Conservation (phyloP, 1,284 basidiomycete species). For the Leccinum olivaceoglutinosum region DNA sequence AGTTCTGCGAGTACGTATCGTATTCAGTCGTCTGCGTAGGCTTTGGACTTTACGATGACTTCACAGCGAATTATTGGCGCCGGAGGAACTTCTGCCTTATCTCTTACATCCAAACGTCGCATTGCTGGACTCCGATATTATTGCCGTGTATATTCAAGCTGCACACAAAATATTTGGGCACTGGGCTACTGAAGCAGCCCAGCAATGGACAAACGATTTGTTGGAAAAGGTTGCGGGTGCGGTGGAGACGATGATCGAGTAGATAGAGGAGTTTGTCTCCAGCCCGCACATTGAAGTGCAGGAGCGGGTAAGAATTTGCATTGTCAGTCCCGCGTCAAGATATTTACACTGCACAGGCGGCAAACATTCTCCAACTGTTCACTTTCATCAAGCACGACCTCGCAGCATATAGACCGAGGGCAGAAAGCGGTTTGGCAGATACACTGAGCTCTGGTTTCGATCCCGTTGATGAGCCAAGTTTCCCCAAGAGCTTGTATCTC, state of each 20-base stretch:
- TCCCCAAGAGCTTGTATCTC: slow-evolving; percentile 87
- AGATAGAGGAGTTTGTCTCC: slow-evolving; percentile 50
- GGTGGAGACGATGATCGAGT: slow-evolving; percentile 55
- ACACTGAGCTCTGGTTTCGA: slow-evolving; percentile 34
- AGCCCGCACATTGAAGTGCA: slow-evolving; percentile 82
- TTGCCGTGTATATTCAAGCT: slow-evolving; percentile 78
- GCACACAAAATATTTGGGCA: slow-evolving; percentile 83
- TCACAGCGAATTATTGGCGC: slow-evolving; percentile 61
- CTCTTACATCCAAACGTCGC: slow-evolving; percentile 58
- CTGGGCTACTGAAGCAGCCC: slow-evolving; percentile 74
- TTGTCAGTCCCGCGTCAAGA: neutral
- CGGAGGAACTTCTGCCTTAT: slow-evolving; percentile 64
- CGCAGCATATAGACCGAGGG: slow-evolving; percentile 47
- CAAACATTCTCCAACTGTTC: slow-evolving; percentile 77
- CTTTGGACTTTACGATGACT: slow-evolving; percentile 6
- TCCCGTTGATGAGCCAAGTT: slow-evolving; percentile 38
- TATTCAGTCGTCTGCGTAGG: neutral
- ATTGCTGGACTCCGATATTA: slow-evolving; percentile 54
- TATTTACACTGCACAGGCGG: slow-evolving; percentile 45
- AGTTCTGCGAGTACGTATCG: slow-evolving; percentile 71
- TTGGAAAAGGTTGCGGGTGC: slow-evolving; percentile 55
- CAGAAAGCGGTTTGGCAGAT: slow-evolving; percentile 35
- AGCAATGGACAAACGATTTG: slow-evolving; percentile 70
- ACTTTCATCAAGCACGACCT: slow-evolving; percentile 80
- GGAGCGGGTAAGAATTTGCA: slow-evolving; percentile 67